These are phyloP conservation scores for Babesia ovis DNA, from an alignment of 169 alveolate genomes.

Conservation along the genomic window DNA sequence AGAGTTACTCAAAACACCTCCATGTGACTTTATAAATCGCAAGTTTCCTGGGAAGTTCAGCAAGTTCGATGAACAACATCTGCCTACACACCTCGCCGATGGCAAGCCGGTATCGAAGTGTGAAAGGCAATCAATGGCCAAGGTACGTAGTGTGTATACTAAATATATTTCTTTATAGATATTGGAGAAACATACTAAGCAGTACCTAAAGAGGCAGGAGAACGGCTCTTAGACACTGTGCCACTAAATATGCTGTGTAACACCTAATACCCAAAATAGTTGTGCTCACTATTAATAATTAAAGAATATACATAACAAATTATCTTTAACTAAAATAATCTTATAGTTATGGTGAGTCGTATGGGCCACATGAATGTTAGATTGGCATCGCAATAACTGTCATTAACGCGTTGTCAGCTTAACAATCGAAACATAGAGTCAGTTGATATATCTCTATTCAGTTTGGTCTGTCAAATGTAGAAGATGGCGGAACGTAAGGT, in stretches of 20 bases:
- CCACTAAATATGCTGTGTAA: background rate
- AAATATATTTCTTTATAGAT: slow-evolving; percentile 3
- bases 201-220: slow-evolving; percentile 13
- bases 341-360: too few relatives aligned
- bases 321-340: too few relatives aligned
- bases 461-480: too few relatives aligned
- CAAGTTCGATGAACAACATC: slow-evolving; percentile 56
- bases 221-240: slow-evolving; percentile 7
- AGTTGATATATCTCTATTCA: too few relatives aligned
- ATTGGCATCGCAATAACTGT: too few relatives aligned
- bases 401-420: too few relatives aligned
- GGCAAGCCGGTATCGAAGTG: slow-evolving; percentile 61
- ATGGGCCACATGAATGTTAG: too few relatives aligned
- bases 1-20: slow-evolving; percentile 30
- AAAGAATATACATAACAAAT: too few relatives aligned
- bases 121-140: slow-evolving; percentile 62
- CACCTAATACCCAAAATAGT: background rate
- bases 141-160: slow-evolving; percentile 22
- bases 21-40: slow-evolving; percentile 53
- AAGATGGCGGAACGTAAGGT: slow-evolving; percentile 98
- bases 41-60: slow-evolving; percentile 67
- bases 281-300: too few relatives aligned
- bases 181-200: slow-evolving; percentile 60
- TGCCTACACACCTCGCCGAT: slow-evolving; percentile 56
- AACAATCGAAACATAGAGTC: too few relatives aligned